A percentile compares a stretch with the other conserved stretches of the same genome.
Conservation (phyloP, 139 green algal genomes). For the Haematococcus lacustris region DNA sequence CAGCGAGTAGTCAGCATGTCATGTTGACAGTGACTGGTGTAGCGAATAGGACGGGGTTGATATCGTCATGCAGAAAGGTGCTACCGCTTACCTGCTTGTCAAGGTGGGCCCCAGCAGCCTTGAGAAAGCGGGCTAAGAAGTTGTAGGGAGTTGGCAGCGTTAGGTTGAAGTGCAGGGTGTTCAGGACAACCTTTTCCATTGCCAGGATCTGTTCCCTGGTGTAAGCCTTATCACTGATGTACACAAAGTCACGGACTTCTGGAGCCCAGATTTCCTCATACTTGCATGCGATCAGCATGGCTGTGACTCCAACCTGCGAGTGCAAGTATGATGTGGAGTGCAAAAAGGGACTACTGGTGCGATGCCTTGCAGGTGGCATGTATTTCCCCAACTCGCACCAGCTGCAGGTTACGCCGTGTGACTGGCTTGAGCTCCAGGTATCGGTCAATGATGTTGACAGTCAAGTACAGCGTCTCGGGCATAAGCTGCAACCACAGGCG, state of each 20-base stretch:
- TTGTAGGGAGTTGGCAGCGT: slow-evolving; percentile 74
- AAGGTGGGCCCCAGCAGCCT: slow-evolving; percentile 53
- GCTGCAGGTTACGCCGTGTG: slow-evolving; percentile 88
- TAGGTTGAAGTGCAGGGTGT: slow-evolving; percentile 89
- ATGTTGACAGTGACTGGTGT: slow-evolving; percentile 5
- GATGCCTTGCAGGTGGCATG: no score
- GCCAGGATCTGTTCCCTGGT: slow-evolving; percentile 84
- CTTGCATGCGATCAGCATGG: slow-evolving; percentile 95
- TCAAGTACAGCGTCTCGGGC: slow-evolving; percentile 96
- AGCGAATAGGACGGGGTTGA: no score
- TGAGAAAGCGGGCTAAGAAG: slow-evolving; percentile 87
- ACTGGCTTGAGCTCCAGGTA: slow-evolving; percentile 84
- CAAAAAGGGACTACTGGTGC: no score
- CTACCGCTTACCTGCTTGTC: no score
- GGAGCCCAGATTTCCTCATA: slow-evolving; percentile 99
- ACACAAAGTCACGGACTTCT: slow-evolving; percentile 96
- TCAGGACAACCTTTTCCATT: slow-evolving; percentile 96
- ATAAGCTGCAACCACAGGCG: slow-evolving; percentile 63
- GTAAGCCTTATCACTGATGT: slow-evolving; percentile 97
- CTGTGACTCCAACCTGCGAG: slow-evolving; percentile 85
- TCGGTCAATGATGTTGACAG: slow-evolving; percentile 90
- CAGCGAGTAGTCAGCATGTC: slow-evolving; percentile 3
- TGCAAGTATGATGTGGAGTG: no score
- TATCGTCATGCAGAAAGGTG: neutral
- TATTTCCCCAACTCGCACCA: slow-evolving; percentile 51